Evolutionary conservation across 73 alveolate genomes (phyloP), one percentile per base, ranked within the genome.

Genomic region (Uronychia binucleata): DNA sequence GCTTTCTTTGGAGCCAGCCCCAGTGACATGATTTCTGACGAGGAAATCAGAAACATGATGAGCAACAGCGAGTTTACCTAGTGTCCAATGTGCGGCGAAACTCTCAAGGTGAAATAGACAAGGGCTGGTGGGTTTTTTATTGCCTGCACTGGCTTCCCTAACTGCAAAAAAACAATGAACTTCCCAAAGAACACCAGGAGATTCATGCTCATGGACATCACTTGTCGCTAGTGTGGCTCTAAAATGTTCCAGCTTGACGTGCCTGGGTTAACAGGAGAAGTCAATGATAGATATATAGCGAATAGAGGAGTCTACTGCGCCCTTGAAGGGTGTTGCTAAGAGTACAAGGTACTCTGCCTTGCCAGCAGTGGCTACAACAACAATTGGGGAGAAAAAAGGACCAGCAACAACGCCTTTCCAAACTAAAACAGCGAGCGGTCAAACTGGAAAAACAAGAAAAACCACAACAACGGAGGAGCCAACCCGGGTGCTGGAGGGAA

Each of bases 141-240:
- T 30, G 84, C 92, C 13, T 86, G 92, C 75, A 59, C 28, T 0
- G 92, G 92, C 57, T 86, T 28, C 28, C 92, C 92, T 0, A 78
- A 46, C 1, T 86, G 92, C 74, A 86, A 86, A 59, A 86, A 77
- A 19, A 58, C 92, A n/a, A 13, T 30, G 13, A 34, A 31, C 26
- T 33, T 86, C 26, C 92, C 92, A 11, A 79, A 78, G 19, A 46
- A 5, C 67, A 11, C 19, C 5, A 5, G 67, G 19, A 46, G 67
- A 46, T 19, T 46, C n/a, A 46, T 11, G 19, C 5, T 46, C n/a
- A 46, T 46, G 67, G 67, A 46, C 67, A 46, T 46, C 19, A 11
- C 67, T 11, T 46, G 67, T 19, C 5, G 67, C n/a, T 11, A 19
- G n/a, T 46, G 67, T 46, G 67, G 67, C 19, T 46, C 67, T 11